Base-by-base conservation (phyloP, 768 basidiomycete genomes). In the Leccinellum luteum region DNA sequence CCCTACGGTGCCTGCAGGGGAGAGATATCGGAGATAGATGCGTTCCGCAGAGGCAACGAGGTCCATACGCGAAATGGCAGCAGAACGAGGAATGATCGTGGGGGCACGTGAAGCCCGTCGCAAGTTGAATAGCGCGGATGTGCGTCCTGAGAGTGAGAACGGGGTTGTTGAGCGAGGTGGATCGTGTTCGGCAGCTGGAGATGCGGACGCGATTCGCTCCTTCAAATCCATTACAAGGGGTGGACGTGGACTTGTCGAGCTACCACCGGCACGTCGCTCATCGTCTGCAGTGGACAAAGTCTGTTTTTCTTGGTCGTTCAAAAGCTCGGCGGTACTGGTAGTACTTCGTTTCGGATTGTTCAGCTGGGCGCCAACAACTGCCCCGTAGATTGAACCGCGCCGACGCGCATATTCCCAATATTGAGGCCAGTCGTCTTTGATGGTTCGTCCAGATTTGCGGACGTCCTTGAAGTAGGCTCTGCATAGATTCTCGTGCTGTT, bases 391-490 rank as follows among this genome's bases (percentile, higher is more conserved):
- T 5, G 93, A 94, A 4, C 96, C 97, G 51, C 96, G 78, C 48
- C 89, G 79, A 48, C 93, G 85, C 13, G 97, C 97, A 69, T 94
- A 92, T 61, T 94, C 89, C 86, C 92, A 95, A 67, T 96, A 98
- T 72, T 97, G 92, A 6, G 97, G 97, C 97, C 97, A 99, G 71
- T 98, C 97, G 17, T 98, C 91, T 70, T 89, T 90, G 71, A 99
- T 90, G 13, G 89, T 85, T 27, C 90, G 84, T 3, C 95, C 94
- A 0, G 94, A 94, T 76, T 95, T 94, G 68, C 92, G 89, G 53
- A 99, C 86, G 73, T 98, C 97, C 79, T 98, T 97, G 85, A 99
- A 98, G 74, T 98, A 98, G 8, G 96, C 97, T 59, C 95, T 84
- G 73, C 96, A 98, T 32, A 99, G 85, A 70, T 98, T 98, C 77